phyloP scores from a whole-genome alignment of 441 rosid species.

The Breynia disticha region DNA sequence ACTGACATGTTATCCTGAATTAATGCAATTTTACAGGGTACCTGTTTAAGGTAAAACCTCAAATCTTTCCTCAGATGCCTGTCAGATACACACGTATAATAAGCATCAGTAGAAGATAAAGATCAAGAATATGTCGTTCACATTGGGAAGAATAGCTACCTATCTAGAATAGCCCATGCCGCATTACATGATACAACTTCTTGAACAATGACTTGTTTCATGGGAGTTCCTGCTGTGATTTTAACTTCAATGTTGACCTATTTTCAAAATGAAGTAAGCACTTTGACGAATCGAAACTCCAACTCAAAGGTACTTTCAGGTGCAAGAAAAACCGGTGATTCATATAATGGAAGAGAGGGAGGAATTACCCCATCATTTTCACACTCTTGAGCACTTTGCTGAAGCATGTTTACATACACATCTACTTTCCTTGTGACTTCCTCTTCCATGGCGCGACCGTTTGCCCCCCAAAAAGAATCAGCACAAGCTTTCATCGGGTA shows the following conservation, averaged over 20 bases:
- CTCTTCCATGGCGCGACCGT: conserved; percentile 35
- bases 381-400: conserved; percentile 30
- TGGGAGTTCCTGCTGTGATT: conserved; percentile 47
- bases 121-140: not conserved
- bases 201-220: conserved; percentile 41
- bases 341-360: not conserved
- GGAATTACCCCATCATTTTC: conserved; percentile 36
- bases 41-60: conserved; percentile 33
- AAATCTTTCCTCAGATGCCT: conserved; percentile 48
- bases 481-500: conserved; percentile 29
- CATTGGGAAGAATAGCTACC: conserved; percentile 21
- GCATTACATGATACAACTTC: conserved; percentile 32
- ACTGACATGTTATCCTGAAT: conserved; percentile 35
- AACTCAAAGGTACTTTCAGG: not conserved
- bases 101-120: not conserved
- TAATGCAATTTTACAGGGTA: conserved; percentile 43
- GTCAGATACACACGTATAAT: conserved; percentile 4
- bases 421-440: conserved; percentile 38
- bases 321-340: too few relatives aligned
- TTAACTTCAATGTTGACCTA: conserved; percentile 48
- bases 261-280: not conserved
- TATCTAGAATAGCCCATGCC: conserved; percentile 45
- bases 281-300: not conserved
- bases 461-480: conserved; percentile 26
- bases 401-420: conserved; percentile 30